A percentile compares a stretch with the other conserved stretches of the same genome.
Conservation (phyloP, 176 grass and related monocot species). For the Poa pratensis region DNA sequence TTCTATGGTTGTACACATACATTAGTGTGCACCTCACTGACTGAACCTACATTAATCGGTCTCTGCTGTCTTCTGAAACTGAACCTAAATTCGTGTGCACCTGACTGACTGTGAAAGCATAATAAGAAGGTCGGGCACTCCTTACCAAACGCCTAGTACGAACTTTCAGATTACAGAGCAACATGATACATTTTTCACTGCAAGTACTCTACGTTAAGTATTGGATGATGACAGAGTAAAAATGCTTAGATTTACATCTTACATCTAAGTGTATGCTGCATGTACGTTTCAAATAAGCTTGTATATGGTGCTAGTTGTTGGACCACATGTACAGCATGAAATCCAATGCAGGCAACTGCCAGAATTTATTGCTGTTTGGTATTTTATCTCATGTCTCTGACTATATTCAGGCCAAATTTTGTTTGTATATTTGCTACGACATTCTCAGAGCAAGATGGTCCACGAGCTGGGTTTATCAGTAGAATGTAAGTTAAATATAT, state of each 20-base stretch:
- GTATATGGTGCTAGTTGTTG: background rate
- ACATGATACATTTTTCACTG: too few relatives aligned
- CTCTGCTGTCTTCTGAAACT: background rate
- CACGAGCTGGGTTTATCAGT: background rate
- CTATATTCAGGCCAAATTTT: background rate
- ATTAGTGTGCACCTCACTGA: too few relatives aligned
- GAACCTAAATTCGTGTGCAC: constrained; percentile 8
- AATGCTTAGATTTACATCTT: too few relatives aligned
- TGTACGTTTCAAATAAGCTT: background rate
- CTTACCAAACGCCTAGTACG: too few relatives aligned
- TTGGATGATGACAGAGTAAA: too few relatives aligned
- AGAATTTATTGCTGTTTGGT: background rate
- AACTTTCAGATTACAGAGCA: too few relatives aligned
- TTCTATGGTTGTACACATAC: background rate
- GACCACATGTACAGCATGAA: background rate
- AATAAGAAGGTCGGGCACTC: background rate
- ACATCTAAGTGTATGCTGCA: too few relatives aligned
- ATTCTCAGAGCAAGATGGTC: background rate
- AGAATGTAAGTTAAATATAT: background rate
- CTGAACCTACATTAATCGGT: too few relatives aligned
- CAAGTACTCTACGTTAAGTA: too few relatives aligned
- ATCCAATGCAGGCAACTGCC: background rate
- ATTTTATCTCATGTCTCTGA: background rate
- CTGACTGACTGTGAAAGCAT: background rate
- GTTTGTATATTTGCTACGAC: background rate